Conservation (phyloP, 805 yeast genomes). For the Kodamaea kakaduensis region DNA sequence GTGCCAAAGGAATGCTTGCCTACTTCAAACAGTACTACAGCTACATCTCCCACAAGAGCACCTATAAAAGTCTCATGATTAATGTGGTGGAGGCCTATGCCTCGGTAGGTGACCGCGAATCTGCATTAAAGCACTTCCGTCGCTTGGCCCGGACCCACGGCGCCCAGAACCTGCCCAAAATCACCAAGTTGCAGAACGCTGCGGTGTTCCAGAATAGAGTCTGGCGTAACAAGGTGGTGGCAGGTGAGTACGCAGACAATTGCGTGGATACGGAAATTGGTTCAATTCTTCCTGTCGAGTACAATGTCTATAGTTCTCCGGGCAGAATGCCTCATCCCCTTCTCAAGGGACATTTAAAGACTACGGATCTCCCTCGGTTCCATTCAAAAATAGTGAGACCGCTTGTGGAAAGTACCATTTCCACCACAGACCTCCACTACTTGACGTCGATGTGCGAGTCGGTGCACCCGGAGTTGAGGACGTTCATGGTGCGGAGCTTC, state of each 20-base stretch:
- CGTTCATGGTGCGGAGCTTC: slow-evolving; percentile 26
- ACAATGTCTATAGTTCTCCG: slow-evolving; percentile 25
- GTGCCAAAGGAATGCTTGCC: slow-evolving; percentile 27
- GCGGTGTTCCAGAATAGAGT: slow-evolving; percentile 15
- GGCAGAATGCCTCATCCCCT: slow-evolving; percentile 20
- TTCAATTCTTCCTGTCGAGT: slow-evolving; percentile 24
- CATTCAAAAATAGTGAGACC: slow-evolving; percentile 16
- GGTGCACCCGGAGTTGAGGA: slow-evolving; percentile 24
- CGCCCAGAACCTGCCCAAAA: slow-evolving; percentile 18
- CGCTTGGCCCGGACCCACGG: slow-evolving; percentile 16
- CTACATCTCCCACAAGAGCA: slow-evolving; percentile 24
- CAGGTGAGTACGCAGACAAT: neutral
- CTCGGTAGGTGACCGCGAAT: slow-evolving; percentile 15
- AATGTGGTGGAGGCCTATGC: slow-evolving; percentile 31
- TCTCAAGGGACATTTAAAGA: slow-evolving; percentile 24
- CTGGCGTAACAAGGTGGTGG: slow-evolving; percentile 24
- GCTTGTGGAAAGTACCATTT: slow-evolving; percentile 9
- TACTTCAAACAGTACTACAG: slow-evolving; percentile 40
- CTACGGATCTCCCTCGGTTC: slow-evolving; percentile 33
- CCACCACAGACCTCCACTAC: slow-evolving; percentile 14
- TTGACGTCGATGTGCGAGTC: slow-evolving; percentile 18
- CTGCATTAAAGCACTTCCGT: slow-evolving; percentile 20
- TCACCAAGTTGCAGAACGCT: slow-evolving; percentile 10
- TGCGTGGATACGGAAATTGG: slow-evolving; percentile 1
- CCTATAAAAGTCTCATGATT: slow-evolving; percentile 26